Evolutionary conservation across 495 filamentous ascomycete species (phyloP).

Genomic region (Tetracladium setigerum): DNA sequence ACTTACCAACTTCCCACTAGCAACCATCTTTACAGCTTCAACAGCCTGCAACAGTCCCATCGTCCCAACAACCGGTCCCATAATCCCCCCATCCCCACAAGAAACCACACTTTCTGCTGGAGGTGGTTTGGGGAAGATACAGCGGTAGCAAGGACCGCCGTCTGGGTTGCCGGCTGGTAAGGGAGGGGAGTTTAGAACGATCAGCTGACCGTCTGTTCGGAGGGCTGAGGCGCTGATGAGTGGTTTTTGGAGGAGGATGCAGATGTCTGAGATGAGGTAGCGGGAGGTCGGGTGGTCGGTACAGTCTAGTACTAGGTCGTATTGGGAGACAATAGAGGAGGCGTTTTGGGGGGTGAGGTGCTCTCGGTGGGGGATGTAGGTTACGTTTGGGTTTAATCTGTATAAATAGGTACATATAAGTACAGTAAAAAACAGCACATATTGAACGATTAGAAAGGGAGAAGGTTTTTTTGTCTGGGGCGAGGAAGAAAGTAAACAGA

Average conservation of each 20-base stretch:
- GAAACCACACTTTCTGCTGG: conserved; percentile 67
- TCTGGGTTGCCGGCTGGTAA: conserved; percentile 29
- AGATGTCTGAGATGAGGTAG: conserved; percentile 87
- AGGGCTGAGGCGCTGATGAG: conserved; percentile 85
- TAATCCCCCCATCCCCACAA: conserved; percentile 86
- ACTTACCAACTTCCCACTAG: conserved; percentile 20
- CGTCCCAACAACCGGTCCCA: conserved; percentile 86
- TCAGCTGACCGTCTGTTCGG: conserved; percentile 80
- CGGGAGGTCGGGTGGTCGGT: conserved; percentile 87
- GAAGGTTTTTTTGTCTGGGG: conserved; percentile 5
- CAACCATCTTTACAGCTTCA: conserved; percentile 79
- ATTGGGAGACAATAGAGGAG: conserved; percentile 50
- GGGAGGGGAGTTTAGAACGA: conserved; percentile 68
- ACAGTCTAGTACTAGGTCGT: conserved; percentile 88
- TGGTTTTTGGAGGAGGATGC: conserved; percentile 68
- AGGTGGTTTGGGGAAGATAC: conserved; percentile 83
- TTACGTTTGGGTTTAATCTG: conserved; percentile 55
- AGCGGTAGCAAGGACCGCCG: conserved; percentile 81
- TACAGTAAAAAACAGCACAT: conserved; percentile 5
- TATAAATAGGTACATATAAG: conserved; percentile 2
- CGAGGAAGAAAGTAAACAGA: conserved; percentile 13
- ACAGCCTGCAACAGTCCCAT: conserved; percentile 92
- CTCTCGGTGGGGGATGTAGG: conserved; percentile 49
- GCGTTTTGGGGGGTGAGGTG: conserved; percentile 61
- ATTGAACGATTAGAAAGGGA: neutral